Evolutionary conservation across 345 rosid genomes (phyloP).

Genomic region (Anastatica hierochuntica): DNA sequence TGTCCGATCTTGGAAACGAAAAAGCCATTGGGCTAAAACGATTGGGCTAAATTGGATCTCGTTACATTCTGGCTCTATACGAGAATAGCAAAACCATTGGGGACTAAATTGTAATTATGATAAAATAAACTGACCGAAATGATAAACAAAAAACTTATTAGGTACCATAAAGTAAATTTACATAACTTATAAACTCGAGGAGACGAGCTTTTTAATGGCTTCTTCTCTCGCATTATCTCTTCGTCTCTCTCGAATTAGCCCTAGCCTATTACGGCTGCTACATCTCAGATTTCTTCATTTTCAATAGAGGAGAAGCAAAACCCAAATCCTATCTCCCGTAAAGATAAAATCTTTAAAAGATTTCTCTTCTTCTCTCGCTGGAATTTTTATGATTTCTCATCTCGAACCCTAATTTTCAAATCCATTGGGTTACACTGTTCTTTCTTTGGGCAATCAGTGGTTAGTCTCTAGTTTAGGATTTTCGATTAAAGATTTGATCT

Average conservation of each 20-base stretch:
- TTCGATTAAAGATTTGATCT: background rate
- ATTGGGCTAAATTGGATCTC: background rate
- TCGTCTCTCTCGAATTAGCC: slow-evolving; percentile 1
- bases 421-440: background rate
- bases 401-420: slow-evolving; percentile 3
- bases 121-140: background rate
- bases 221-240: slow-evolving; percentile 11
- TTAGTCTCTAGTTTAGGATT: background rate
- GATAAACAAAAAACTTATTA: background rate
- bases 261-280: slow-evolving; percentile 23
- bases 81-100: background rate
- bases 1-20: too few species aligned
- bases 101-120: background rate
- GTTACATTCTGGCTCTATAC: too few species aligned
- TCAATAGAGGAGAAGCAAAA: background rate
- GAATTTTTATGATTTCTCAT: background rate
- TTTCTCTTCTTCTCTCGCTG: too few species aligned
- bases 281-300: slow-evolving; percentile 18
- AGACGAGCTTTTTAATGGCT: slow-evolving; percentile 9
- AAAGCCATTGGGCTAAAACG: too few species aligned
- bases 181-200: slow-evolving; percentile 2
- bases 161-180: slow-evolving; percentile 9
- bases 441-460: slow-evolving; percentile 8
- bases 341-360: too few species aligned
- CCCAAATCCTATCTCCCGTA: too few species aligned